phyloP scores from a whole-genome alignment of 2,329 filamentous ascomycete species.

The Lachnellula cervina region DNA sequence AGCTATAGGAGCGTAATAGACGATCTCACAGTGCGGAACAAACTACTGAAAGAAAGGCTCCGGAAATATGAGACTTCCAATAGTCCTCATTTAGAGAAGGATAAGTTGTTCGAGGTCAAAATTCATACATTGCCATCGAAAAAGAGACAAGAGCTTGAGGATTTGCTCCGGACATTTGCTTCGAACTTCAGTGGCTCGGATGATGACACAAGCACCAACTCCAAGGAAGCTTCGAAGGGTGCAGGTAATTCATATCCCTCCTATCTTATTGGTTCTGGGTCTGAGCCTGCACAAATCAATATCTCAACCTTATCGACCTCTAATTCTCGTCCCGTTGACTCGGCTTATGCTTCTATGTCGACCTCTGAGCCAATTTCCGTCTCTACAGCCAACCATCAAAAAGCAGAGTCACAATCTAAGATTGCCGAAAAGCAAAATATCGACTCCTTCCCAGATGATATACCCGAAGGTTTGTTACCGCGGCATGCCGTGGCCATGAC shows the following conservation, averaged over 20 bases:
- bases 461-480: conserved; percentile 64
- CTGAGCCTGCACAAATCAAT: conserved; percentile 8
- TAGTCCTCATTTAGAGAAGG: conserved; percentile 61
- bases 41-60: conserved; percentile 68
- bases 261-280: conserved; percentile 42
- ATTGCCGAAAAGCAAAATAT: conserved; percentile 51
- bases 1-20: conserved; percentile 82
- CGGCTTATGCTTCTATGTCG: conserved; percentile 63
- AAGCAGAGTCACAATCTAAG: not conserved
- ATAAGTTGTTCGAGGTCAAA: conserved; percentile 79
- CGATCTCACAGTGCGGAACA: conserved; percentile 80
- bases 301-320: conserved; percentile 18
- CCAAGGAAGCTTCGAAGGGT: not conserved
- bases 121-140: conserved; percentile 66
- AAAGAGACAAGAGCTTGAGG: conserved; percentile 74
- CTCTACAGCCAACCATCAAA: conserved; percentile 1
- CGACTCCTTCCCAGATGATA: conserved; percentile 66
- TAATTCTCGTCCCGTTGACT: conserved; percentile 43
- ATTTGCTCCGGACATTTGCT: conserved; percentile 66
- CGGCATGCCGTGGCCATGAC: conserved; percentile 54
- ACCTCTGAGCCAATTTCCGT: conserved; percentile 36
- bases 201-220: conserved; percentile 32
- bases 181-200: conserved; percentile 52
- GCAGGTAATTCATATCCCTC: not conserved
- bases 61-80: conserved; percentile 66